Evolutionary conservation across 2,329 filamentous ascomycete genomes (phyloP).

Genomic region (Purpureocillium lavendulum): DNA sequence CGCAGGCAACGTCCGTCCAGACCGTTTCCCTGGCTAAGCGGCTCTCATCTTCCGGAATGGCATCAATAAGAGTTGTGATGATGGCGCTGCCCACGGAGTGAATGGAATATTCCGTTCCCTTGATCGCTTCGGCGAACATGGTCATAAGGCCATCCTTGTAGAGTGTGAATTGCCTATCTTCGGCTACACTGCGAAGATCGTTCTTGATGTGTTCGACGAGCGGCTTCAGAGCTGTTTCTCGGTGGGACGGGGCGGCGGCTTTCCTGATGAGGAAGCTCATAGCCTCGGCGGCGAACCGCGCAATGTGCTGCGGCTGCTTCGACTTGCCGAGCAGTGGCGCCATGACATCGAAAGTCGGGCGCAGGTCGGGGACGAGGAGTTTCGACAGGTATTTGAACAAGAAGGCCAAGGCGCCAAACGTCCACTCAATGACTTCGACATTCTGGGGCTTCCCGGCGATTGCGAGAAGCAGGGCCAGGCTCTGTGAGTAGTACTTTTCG

Average conservation of each 20-base stretch:
- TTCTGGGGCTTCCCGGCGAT: conserved; percentile 71
- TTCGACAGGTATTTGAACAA: conserved; percentile 95
- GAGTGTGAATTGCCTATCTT: conserved; percentile 51
- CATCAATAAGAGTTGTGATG: conserved; percentile 40
- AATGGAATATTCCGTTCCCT: conserved; percentile 50
- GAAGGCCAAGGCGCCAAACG: conserved; percentile 88
- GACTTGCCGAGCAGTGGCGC: conserved; percentile 76
- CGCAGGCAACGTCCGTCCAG: conserved; percentile 62
- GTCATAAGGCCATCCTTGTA: conserved; percentile 88
- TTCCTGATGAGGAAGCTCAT: conserved; percentile 92
- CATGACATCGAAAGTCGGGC: conserved; percentile 77
- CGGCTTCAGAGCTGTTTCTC: conserved; percentile 60
- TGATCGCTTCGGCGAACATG: conserved; percentile 77
- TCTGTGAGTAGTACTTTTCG: conserved; percentile 75
- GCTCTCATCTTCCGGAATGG: conserved; percentile 42
- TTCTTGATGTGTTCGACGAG: conserved; percentile 66
- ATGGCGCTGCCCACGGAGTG: conserved; percentile 52
- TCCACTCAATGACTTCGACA: conserved; percentile 94
- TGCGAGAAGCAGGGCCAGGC: conserved; percentile 66
- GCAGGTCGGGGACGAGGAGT: conserved; percentile 74
- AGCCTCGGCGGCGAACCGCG: conserved; percentile 87
- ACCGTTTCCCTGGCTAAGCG: conserved; percentile 34
- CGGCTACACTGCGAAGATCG: conserved; percentile 50
- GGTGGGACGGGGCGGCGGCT: conserved; percentile 67
- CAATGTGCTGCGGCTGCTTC: conserved; percentile 76